These are phyloP conservation scores for Mortierella sp. DNA, from an alignment of 371 early-diverging fungal genomes.

Conservation along the genomic window DNA sequence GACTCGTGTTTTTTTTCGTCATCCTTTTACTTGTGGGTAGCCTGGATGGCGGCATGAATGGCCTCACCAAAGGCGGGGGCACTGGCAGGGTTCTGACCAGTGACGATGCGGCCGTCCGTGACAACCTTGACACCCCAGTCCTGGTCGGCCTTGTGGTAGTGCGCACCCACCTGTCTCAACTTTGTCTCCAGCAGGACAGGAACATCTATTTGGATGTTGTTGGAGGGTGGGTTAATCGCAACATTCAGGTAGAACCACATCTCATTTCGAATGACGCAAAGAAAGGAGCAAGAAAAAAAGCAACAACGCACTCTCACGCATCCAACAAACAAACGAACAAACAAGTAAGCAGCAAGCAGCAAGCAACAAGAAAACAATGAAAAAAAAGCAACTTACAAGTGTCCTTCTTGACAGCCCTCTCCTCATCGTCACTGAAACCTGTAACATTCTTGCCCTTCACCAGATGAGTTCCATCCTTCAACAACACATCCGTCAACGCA, in stretches of 20 bases:
- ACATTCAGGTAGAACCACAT: neutral
- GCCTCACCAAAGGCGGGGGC: conserved; percentile 53
- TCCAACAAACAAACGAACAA: neutral
- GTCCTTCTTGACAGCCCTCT: conserved; percentile 44
- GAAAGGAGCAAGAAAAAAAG: neutral
- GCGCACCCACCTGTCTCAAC: conserved; percentile 56
- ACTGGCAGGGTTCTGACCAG: conserved; percentile 62
- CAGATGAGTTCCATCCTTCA: conserved; percentile 55
- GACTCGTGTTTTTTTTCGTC: neutral
- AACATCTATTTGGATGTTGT: neutral
- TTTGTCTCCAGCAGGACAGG: conserved; percentile 57
- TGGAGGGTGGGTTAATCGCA: neutral
- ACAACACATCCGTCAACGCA: conserved; percentile 60
- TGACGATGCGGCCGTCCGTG: conserved; percentile 60
- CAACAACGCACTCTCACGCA: neutral
- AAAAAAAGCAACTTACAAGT: conserved; percentile 17
- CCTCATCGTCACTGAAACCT: conserved; percentile 63
- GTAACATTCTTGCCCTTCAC: conserved; percentile 63
- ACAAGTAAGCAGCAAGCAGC: neutral
- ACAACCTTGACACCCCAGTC: conserved; percentile 60
- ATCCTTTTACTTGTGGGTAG: conserved; percentile 13
- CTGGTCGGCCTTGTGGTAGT: conserved; percentile 57
- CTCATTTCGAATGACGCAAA: neutral
- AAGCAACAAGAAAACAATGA: no score
- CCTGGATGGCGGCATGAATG: conserved; percentile 45